A percentile compares a stretch with the other conserved stretches of the same genome.
Conservation (phyloP, 2,329 filamentous ascomycete species). For the Alternaria sp. region DNA sequence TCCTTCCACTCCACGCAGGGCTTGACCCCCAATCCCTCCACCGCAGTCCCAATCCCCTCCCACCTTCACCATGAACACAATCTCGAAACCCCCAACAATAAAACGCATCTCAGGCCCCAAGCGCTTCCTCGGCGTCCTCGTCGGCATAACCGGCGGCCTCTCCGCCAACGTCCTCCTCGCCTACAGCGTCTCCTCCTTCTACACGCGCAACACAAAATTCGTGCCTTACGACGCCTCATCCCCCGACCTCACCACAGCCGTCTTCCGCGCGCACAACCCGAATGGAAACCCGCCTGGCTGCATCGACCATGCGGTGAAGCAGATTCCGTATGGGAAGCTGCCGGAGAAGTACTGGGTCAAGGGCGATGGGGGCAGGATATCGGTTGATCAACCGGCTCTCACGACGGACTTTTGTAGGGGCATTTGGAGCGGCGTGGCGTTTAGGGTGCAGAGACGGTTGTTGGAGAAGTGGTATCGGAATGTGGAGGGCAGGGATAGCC, state of each 20-base stretch:
- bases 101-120: conserved; percentile 37
- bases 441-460: conserved; percentile 43
- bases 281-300: conserved; percentile 40
- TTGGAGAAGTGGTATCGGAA: conserved; percentile 46
- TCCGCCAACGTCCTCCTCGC: conserved; percentile 39
- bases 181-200: conserved; percentile 45
- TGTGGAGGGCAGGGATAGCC: conserved; percentile 36
- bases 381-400: conserved; percentile 35
- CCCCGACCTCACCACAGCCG: conserved; percentile 33
- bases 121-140: conserved; percentile 39
- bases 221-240: conserved; percentile 41
- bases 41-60: not conserved
- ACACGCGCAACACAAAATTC: conserved; percentile 46
- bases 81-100: conserved; percentile 40
- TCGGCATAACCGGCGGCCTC: conserved; percentile 40
- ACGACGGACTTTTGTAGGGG: conserved; percentile 48
- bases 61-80: conserved; percentile 41
- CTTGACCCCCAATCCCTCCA: not conserved
- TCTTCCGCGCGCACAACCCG: conserved; percentile 41
- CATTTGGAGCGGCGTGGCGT: conserved; percentile 47
- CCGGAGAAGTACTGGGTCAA: conserved; percentile 28
- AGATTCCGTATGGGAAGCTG: conserved; percentile 43
- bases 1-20: not conserved
- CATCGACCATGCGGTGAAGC: conserved; percentile 47
- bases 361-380: conserved; percentile 19